Evolutionary conservation across 1,284 basidiomycete genomes (phyloP).

Genomic region (Coniferiporia sulphurascens): DNA sequence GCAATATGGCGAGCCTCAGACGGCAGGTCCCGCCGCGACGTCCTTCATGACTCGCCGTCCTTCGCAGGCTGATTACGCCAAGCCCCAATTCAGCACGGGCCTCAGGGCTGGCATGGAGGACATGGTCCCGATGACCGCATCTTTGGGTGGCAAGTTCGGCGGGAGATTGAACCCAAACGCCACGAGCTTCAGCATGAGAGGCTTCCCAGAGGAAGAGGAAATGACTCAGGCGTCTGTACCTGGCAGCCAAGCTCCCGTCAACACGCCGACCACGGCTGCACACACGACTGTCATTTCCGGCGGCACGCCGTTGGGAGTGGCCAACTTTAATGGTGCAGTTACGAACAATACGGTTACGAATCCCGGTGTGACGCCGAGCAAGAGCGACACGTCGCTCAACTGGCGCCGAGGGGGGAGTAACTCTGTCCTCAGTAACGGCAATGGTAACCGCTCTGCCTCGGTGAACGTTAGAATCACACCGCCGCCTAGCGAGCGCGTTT

Average conservation of each 20-base stretch:
- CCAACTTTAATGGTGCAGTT: constrained; percentile 22
- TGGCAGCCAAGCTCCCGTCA: constrained; percentile 32
- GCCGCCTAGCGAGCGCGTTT: constrained; percentile 53
- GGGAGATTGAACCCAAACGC: constrained; percentile 44
- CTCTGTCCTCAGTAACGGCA: constrained; percentile 45
- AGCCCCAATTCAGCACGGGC: constrained; percentile 41
- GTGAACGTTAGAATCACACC: constrained; percentile 60
- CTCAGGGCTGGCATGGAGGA: constrained; percentile 43
- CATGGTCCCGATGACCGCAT: constrained; percentile 73
- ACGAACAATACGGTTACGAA: constrained; percentile 18
- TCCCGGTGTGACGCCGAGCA: constrained; percentile 44
- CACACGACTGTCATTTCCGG: constrained; percentile 67
- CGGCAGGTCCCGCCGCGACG: constrained; percentile 59
- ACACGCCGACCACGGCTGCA: constrained; percentile 40
- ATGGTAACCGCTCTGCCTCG: constrained; percentile 55
- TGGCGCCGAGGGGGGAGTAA: constrained; percentile 73
- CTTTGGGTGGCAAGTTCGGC: constrained; percentile 69
- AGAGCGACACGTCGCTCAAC: constrained; percentile 68
- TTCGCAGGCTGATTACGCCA: constrained; percentile 59
- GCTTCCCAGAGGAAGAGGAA: constrained; percentile 36
- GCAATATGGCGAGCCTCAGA: constrained; percentile 38
- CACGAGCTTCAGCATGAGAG: constrained; percentile 35
- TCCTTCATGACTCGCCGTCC: constrained; percentile 64
- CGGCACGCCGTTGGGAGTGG: constrained; percentile 58
- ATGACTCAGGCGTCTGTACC: constrained; percentile 33